Base-by-base conservation (phyloP, 768 basidiomycete genomes). In the Mycena galericulata region DNA sequence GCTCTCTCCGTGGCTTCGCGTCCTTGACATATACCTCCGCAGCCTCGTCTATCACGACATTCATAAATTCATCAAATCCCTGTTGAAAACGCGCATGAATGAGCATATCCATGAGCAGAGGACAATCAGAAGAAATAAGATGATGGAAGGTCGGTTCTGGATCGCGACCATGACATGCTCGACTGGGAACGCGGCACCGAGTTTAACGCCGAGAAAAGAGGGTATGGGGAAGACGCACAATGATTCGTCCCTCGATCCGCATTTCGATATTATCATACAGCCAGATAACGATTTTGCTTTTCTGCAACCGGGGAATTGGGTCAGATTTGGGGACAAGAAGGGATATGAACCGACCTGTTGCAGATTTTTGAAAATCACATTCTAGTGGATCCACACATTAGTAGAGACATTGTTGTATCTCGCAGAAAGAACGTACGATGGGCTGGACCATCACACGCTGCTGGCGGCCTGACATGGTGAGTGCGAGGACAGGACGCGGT, bases 1-100 rank as follows among this genome's bases (percentile, higher is more conserved):
- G 84, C 69, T 95, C 90, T 80, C 90, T 83, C 74, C 92, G 85
- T 49, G 95, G 93, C 81, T 96, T 94, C 60, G 89, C 90, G 68
- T 95, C 95, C 78, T 96, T 95, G 54, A 96, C 90, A 75, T 89
- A 97, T 14, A 98, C 91, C 79, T 99, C 97, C 57, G 89, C 88
- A 47, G 97, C 95, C 54, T 98, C 94, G 73, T 99, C 97, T 26
- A 99, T 82, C 38, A 98, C 94, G 32, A 99, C 82, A 77, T 99
- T 99, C 97, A 99, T 99, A 82, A 98, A 99, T 79, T 99, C 97
- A 77, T 99, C 97, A 74, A 99, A 99, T 43, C 97, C 97, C 97
- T 98, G 76, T n/a, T 43, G 67, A 61, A 64, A 59, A 46, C 45
- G 40, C 47, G 41, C 20, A 46, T 80, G 68, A 84, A 60, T 65